Evolutionary conservation across 1,284 basidiomycete species (phyloP).

Genomic region (Lignosus rhinocerotis): DNA sequence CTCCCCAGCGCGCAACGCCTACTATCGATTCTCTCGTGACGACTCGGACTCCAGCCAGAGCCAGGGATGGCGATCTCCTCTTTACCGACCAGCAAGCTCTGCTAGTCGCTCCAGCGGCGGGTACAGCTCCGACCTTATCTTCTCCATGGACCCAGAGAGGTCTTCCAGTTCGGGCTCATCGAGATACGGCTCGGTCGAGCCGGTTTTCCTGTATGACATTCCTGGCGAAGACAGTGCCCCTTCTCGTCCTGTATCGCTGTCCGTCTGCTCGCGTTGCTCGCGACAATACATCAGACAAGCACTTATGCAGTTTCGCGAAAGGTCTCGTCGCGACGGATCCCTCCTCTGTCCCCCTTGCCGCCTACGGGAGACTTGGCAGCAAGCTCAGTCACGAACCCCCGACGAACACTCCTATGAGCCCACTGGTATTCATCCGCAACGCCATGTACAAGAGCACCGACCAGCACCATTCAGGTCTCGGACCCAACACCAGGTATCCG

Average conservation of each 20-base stretch:
- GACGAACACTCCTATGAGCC: background rate
- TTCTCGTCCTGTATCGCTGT: background rate
- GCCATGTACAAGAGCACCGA: background rate
- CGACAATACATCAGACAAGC: background rate
- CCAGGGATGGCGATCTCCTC: background rate
- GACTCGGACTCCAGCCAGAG: conserved; percentile 2
- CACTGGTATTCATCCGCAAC: background rate
- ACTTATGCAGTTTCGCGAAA: background rate
- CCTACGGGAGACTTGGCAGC: background rate
- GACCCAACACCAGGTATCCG: background rate
- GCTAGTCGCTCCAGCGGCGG: conserved; percentile 6
- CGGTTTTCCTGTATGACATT: conserved; percentile 8
- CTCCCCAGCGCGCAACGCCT: conserved; percentile 3
- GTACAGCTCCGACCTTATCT: conserved; percentile 19
- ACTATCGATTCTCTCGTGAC: conserved; percentile 1
- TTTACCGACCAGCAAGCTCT: background rate
- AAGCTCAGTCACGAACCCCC: background rate
- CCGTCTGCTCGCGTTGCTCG: conserved; percentile 10
- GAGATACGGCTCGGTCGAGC: background rate
- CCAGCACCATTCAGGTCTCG: background rate
- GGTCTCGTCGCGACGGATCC: background rate
- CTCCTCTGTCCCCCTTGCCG: conserved; percentile 3
- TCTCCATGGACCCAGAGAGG: conserved; percentile 18
- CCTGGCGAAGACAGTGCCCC: background rate
- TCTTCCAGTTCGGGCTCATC: conserved; percentile 6